A percentile compares a stretch with the other conserved stretches of the same genome.
Evolutionary conservation across 306 rosid genomes (phyloP).

Genomic region (Hippophae tibetana): DNA sequence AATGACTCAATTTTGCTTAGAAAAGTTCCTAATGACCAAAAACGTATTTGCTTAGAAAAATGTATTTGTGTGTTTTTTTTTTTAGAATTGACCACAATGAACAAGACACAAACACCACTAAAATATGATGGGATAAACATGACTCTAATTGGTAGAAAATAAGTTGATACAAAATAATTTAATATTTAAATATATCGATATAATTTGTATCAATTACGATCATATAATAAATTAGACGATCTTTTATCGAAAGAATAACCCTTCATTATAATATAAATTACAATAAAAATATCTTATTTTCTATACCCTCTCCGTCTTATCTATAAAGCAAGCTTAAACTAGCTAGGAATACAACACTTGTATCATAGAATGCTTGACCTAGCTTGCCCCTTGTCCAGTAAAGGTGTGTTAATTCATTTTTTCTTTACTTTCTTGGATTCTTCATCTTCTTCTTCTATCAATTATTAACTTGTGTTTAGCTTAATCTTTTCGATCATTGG

Average conservation of each 20-base stretch:
- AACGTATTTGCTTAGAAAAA: too few species aligned
- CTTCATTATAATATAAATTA: background rate
- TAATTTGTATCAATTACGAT: too few species aligned
- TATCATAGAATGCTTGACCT: background rate
- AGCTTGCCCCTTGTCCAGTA: background rate
- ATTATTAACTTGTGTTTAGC: background rate
- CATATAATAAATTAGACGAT: too few species aligned
- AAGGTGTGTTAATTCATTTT: background rate
- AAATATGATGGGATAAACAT: too few species aligned
- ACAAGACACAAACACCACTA: too few species aligned
- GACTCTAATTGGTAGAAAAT: too few species aligned
- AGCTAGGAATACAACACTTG: background rate
- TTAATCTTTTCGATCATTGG: background rate
- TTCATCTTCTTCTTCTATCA: background rate
- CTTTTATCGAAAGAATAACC: background rate
- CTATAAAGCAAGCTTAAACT: conserved; percentile 6
- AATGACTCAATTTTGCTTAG: too few species aligned
- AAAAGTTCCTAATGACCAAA: too few species aligned
- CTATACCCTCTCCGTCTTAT: conserved; percentile 9
- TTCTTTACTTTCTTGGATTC: background rate
- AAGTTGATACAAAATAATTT: too few species aligned
- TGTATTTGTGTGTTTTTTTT: too few species aligned
- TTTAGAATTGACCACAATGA: too few species aligned
- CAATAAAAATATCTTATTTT: background rate
- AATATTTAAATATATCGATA: too few species aligned